These are phyloP conservation scores for Hemisphaericaspora xylofermentans DNA, from an alignment of 1,139 yeast genomes.

Conservation along the genomic window DNA sequence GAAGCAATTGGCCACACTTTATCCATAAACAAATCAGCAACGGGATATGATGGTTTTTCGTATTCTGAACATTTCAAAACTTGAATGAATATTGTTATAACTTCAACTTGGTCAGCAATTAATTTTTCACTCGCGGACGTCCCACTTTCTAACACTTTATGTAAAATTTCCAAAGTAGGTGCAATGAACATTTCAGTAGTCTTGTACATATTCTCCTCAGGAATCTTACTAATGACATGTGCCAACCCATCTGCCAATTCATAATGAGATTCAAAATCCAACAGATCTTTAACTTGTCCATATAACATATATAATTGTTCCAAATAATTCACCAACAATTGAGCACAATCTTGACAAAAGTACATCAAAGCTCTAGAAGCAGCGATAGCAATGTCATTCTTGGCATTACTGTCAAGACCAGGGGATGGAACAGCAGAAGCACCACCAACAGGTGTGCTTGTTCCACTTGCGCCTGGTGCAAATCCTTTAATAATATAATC, in stretches of 20 bases:
- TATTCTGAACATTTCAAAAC: constrained; percentile 48
- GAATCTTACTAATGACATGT: constrained; percentile 66
- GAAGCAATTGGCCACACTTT: constrained; percentile 58
- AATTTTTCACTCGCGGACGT: constrained; percentile 23
- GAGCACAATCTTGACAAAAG: constrained; percentile 89
- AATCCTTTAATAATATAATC: constrained; percentile 84
- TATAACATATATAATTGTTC: constrained; percentile 79
- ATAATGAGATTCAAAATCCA: constrained; percentile 70
- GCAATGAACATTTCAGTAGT: constrained; percentile 57
- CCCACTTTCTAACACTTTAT: constrained; percentile 17
- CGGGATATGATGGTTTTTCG: constrained; percentile 46
- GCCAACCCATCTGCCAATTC: constrained; percentile 91
- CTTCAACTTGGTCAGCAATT: constrained; percentile 76
- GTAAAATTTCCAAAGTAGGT: constrained; percentile 59
- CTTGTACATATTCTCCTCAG: constrained; percentile 32
- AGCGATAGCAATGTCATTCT: constrained; percentile 67
- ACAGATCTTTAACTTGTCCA: constrained; percentile 52
- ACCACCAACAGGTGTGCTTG: constrained; percentile 1
- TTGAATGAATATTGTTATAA: constrained; percentile 68
- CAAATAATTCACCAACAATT: constrained; percentile 61
- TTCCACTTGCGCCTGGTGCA: constrained; percentile 26
- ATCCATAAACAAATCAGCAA: constrained; percentile 56
- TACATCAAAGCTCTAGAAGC: constrained; percentile 94
- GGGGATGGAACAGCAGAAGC: constrained; percentile 5
- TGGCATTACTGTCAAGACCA: constrained; percentile 16